Base-by-base conservation (phyloP, 2,329 filamentous ascomycete species). In the Colletotrichum sp. region DNA sequence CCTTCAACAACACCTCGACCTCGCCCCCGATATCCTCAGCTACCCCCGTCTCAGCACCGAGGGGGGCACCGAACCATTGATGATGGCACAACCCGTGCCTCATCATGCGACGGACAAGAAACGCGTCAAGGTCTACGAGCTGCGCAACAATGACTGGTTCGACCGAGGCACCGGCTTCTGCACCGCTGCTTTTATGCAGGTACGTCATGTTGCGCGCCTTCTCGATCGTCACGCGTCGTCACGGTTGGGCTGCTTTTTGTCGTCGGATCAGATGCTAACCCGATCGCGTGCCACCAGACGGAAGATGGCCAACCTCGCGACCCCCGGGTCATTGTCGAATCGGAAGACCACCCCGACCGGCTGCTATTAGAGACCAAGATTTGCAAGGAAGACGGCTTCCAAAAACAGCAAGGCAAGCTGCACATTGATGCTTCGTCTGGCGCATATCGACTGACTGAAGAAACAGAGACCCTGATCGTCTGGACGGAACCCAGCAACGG, bases 121-220 rank as follows among this genome's bases (percentile, higher is more conserved):
- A 85, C 91, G 97, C 90, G 97, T 99, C 86, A 99, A 99, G 90
- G 97, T 99, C 84, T 99, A 99, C 86, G 97, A 99, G 89, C 91
- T 99, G 82, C 95, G 95, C 85, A 96, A 98, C 87, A 98, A 98
- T 90, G 97, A 99, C 92, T 99, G 97, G 97, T 98, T 96, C 84
- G 97, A 99, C 87, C 92, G 96, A 82, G 97, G 97, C 79, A 99
- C 97, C 64, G 97, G 97, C 78, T 98, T 98, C 86, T 99, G 97
- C 85, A 95, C 92, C 76, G 96, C 96, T 64, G 90, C 93, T 79
- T 91, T 94, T 79, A 87, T 93, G 78, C 90, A 93, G 84, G 95
- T 97, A 91, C 85, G 94, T 84, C 36, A 67, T 70, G 28, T 74
- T 57, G 69, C 24, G 44, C 67, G 74, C 77, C 72, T 68, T 57